Percentiles rank a stretch among this genome's conserved stretches.
Evolutionary conservation across 352 stramenopile species (phyloP).

Genomic region (Pythium vanterpoolii): DNA sequence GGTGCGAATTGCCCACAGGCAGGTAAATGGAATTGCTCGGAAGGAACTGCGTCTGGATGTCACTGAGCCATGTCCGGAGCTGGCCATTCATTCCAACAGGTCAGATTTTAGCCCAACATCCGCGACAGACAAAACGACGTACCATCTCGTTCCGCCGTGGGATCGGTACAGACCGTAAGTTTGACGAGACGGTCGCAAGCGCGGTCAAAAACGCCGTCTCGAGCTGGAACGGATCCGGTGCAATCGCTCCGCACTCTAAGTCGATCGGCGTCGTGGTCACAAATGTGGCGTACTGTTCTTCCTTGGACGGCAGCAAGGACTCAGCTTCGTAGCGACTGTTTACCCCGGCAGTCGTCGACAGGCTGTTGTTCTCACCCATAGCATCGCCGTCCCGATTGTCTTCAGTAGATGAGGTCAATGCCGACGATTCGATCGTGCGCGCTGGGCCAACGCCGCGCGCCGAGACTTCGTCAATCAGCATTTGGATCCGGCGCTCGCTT

Average conservation of each 20-base stretch:
- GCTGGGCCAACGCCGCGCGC: conserved; percentile 48
- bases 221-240: conserved; percentile 57
- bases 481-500: conserved; percentile 55
- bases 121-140: background rate
- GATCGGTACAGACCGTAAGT: conserved; percentile 57
- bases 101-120: background rate
- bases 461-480: conserved; percentile 78
- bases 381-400: background rate
- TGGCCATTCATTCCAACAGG: conserved; percentile 10
- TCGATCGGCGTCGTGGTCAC: conserved; percentile 31
- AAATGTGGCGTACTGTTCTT: conserved; percentile 76
- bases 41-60: conserved; percentile 65
- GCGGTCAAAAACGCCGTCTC: conserved; percentile 66
- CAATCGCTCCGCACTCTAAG: conserved; percentile 34
- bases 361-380: background rate
- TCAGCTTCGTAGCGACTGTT: conserved; percentile 37
- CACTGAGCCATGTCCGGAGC: conserved; percentile 63
- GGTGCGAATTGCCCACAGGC: conserved; percentile 70
- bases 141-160: conserved; percentile 76
- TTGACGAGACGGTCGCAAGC: conserved; percentile 73
- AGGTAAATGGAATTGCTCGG: conserved; percentile 80
- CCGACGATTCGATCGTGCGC: conserved; percentile 33
- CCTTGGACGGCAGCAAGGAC: conserved; percentile 42
- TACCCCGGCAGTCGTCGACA: background rate
- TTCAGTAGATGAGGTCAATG: too few relatives aligned